Conservation (phyloP, 2,329 filamentous ascomycete species). For the Aureobasidium lini region DNA sequence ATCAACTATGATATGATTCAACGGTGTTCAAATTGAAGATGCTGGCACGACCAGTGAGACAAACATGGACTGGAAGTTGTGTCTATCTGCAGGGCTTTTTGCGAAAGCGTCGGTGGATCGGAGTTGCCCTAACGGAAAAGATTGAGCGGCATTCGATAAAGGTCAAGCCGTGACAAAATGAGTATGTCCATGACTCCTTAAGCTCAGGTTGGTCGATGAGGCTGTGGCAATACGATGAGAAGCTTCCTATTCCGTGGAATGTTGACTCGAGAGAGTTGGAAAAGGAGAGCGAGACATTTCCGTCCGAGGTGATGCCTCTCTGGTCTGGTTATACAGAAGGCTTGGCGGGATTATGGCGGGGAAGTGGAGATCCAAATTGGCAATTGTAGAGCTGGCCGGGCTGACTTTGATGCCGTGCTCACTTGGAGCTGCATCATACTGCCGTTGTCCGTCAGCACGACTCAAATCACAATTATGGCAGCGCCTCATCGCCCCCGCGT, state of each 20-base stretch:
- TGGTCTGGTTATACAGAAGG: neutral
- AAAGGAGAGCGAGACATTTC: neutral
- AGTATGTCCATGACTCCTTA: neutral
- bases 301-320: neutral
- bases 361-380: neutral
- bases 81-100: neutral
- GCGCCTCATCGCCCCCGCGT: constrained; percentile 28
- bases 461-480: neutral
- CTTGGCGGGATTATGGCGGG: neutral
- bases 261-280: neutral
- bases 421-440: neutral
- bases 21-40: neutral
- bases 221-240: neutral
- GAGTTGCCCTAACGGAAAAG: neutral
- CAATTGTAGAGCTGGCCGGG: neutral
- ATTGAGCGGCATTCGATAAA: neutral
- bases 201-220: neutral
- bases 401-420: neutral
- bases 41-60: neutral
- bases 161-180: neutral
- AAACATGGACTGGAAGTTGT: neutral
- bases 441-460: neutral
- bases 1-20: neutral
- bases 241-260: too few relatives aligned
- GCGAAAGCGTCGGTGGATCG: neutral